Conservation (phyloP, 805 yeast genomes). For the Candida sphagnicola region DNA sequence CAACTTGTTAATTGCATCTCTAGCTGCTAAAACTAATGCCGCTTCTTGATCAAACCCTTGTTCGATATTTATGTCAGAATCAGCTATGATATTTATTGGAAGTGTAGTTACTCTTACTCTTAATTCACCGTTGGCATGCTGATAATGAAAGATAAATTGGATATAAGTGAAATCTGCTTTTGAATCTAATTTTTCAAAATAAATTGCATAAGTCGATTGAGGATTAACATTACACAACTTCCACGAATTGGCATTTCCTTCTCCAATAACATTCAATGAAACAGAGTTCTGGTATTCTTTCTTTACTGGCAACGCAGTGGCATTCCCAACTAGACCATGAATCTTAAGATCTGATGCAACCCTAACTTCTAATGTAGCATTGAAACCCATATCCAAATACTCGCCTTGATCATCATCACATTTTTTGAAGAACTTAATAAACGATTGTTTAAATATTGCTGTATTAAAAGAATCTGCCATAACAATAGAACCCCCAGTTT, state of each 20-base stretch:
- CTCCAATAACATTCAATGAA: constrained; percentile 39
- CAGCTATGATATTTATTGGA: constrained; percentile 39
- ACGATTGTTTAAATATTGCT: constrained; percentile 64
- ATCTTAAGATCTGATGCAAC: constrained; percentile 47
- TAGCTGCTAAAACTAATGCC: constrained; percentile 57
- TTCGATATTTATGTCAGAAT: constrained; percentile 38
- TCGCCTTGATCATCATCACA: constrained; percentile 21
- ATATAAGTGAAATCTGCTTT: constrained; percentile 28
- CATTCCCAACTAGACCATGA: constrained; percentile 63
- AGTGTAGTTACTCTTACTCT: constrained; percentile 61
- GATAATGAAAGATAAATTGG: constrained; percentile 59
- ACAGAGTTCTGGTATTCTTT: constrained; percentile 25
- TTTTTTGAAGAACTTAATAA: constrained; percentile 46
- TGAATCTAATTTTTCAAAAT: constrained; percentile 48
- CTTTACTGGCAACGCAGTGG: constrained; percentile 38
- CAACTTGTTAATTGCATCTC: constrained; percentile 47
- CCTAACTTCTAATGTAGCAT: constrained; percentile 57
- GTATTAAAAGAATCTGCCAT: constrained; percentile 65
- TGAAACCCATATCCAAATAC: constrained; percentile 49
- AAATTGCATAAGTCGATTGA: constrained; percentile 56
- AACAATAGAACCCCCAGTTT: constrained; percentile 61
- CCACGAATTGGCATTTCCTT: constrained; percentile 56
- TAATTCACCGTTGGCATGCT: constrained; percentile 55
- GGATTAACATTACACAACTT: constrained; percentile 53
- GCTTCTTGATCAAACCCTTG: constrained; percentile 65